Base-by-base conservation (phyloP, 345 rosid genomes). In the Erodium maritimum region DNA sequence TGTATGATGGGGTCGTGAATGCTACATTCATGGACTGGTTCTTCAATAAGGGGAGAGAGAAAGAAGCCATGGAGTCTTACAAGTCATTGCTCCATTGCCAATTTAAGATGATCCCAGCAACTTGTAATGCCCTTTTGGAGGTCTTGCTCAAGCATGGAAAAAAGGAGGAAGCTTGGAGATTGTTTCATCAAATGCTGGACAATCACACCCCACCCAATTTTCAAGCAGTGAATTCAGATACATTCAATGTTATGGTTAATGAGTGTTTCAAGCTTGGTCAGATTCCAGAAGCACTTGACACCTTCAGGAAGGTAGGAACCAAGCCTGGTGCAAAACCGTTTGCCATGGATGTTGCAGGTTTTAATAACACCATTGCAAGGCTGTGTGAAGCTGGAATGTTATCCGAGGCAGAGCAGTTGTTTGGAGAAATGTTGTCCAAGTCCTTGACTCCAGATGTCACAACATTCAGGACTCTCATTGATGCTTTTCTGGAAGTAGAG, bases 11-110 rank as follows among this genome's bases (percentile, higher is more conserved):
- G 21, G 82, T 86, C 52, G 91, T 94, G 46, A 83, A 75, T 66
- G 96, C 90, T 0, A 82, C 99, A 0, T 85, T 77, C 69, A 90
- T 94, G 96, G 97, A 94, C 51, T 87, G 91, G 81, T 94, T 93
- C 90, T 94, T 94, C 67, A 85, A 84, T 50, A 83, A 84, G 68
- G 97, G 90, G 20, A 82, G 80, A 52, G 97, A 78, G 54, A 85
- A 77, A 74, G 96, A 87, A 67, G 97, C 85, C 1, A 79, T 87
- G 86, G 90, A 90, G 66, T 82, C 87, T 4, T 94, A 87, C 52
- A 79, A 64, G 79, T 85, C 96, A 0, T 75, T 75, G 77, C 66
- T 85, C 72, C 90, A 79, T 57, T 82, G 69, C 83, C 82, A 94
- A 61, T 94, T 83, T 57, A 85, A 77, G 73, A 75, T 93, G 85